Conservation (phyloP, 768 basidiomycete genomes). For the Tephrocybe sp. region DNA sequence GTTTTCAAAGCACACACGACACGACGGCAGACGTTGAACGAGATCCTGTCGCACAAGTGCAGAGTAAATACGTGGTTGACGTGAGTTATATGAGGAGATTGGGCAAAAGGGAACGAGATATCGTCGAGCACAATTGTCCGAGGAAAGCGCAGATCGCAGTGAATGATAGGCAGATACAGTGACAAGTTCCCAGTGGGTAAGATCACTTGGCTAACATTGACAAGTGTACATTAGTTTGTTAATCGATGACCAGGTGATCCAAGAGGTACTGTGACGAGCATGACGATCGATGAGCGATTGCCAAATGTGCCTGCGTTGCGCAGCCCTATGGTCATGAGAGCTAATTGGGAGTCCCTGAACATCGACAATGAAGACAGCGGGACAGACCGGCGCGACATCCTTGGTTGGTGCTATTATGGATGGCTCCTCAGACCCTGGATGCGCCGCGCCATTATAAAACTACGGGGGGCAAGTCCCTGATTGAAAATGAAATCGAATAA, state of each 20-base stretch:
- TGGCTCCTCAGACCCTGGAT: no score
- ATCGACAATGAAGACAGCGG: no score
- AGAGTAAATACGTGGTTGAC: conserved; percentile 5
- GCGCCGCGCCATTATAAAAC: no score
- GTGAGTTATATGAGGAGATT: conserved; percentile 9
- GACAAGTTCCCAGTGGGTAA: not conserved
- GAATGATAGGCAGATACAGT: not conserved
- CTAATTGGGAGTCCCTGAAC: no score
- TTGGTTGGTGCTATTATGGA: no score
- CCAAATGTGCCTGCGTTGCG: no score
- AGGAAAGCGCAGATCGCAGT: conserved; percentile 6
- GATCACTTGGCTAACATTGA: conserved; percentile 9
- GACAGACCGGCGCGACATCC: no score
- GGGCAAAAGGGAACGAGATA: not conserved
- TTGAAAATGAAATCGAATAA: not conserved
- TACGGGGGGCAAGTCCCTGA: not conserved
- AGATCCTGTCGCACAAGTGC: not conserved
- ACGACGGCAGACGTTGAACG: not conserved
- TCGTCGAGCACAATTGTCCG: not conserved
- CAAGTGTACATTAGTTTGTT: not conserved
- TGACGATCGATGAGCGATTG: no score
- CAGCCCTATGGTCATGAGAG: no score
- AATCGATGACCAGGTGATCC: conserved; percentile 10
- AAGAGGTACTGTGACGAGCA: not conserved
- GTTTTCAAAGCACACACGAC: conserved; percentile 5